Base-by-base conservation (phyloP, 768 basidiomycete genomes). In the Mycena belliarum region DNA sequence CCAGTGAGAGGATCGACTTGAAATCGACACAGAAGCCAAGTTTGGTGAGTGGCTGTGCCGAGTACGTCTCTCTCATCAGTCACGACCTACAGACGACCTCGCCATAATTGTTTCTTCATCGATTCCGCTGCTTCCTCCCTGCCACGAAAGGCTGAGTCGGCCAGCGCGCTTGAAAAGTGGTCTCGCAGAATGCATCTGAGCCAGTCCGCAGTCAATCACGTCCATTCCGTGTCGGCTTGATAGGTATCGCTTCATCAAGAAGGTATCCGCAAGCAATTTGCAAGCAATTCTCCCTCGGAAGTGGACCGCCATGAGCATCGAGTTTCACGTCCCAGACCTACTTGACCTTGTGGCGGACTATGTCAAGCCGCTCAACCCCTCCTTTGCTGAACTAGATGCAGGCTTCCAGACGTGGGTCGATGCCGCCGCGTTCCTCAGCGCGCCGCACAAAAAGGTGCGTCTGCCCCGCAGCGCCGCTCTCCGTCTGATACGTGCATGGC, bases 371-470 rank as follows among this genome's bases (percentile, higher is more conserved):
- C 58, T 63, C 26, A 68, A 65, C 29, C 44, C 59, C 2, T 23
- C 59, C 28, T 60, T 65, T 18, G 61, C 55, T 18, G 57, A 28
- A 14, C 53, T 65, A 15, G 55, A 65, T 38, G 57, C 57, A 16
- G 54, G 56, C 16, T 65, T 64, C 48, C 49, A 42, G 18, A 52
- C 46, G 20, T 68, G 67, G 66, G 49, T 65, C 8, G 64, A 68
- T 16, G 51, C 23, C 23, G 60, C 63, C 3, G 40, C 57, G 5
- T 64, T 64, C 52, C 63, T 66, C 29, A 57, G 49, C 37, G 42
- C 45, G 29, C 10, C 38, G 25, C 61, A 66, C 16, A 63, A 64
- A 41, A 55, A 59, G 57, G 67, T 66, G 42, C n/a, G 50, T 15
- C n/a, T n/a, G n/a, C n/a, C 8, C 12, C 2, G 14, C 45, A 25